These are phyloP conservation scores for Buxus sempervirens DNA, from an alignment of 164 flowering plant genomes.

Conservation along the genomic window DNA sequence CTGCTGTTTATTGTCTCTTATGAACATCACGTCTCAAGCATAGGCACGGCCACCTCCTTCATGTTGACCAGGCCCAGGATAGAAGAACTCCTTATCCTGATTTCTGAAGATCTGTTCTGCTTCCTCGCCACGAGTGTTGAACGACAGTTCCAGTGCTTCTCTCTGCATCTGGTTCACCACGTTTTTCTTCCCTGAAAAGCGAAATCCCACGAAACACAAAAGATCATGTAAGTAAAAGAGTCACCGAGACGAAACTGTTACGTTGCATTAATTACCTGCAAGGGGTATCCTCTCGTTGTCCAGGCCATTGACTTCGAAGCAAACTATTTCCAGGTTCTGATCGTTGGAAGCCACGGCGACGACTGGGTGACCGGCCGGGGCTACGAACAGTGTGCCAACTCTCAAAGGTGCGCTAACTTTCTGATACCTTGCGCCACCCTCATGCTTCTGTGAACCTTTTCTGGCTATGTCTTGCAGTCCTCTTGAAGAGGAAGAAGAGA, in stretches of 20 bases:
- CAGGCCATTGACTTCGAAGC: neutral
- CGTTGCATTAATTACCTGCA: constrained; percentile 11
- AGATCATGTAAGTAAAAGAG: too few relatives aligned
- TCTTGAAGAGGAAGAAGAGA: constrained; percentile 7
- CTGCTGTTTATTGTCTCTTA: too few relatives aligned
- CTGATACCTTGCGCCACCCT: neutral
- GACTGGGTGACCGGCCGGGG: neutral
- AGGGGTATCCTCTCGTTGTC: neutral
- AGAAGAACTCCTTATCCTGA: too few relatives aligned
- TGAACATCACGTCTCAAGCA: too few relatives aligned
- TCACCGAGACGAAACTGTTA: too few relatives aligned
- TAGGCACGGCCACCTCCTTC: neutral
- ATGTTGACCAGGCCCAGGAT: too few relatives aligned
- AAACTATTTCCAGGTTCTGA: neutral
- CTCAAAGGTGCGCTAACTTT: neutral
- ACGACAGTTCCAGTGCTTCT: too few relatives aligned
- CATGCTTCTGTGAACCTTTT: constrained; percentile 16
- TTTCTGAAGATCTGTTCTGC: too few relatives aligned
- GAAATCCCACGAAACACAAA: too few relatives aligned
- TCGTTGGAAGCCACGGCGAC: neutral
- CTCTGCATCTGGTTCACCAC: too few relatives aligned
- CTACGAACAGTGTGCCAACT: neutral
- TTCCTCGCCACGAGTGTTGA: too few relatives aligned
- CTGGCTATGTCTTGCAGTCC: neutral
- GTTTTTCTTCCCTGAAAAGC: too few relatives aligned